Conservation (phyloP, 1,139 yeast genomes). For the Saccharomycopsis hybrid region DNA sequence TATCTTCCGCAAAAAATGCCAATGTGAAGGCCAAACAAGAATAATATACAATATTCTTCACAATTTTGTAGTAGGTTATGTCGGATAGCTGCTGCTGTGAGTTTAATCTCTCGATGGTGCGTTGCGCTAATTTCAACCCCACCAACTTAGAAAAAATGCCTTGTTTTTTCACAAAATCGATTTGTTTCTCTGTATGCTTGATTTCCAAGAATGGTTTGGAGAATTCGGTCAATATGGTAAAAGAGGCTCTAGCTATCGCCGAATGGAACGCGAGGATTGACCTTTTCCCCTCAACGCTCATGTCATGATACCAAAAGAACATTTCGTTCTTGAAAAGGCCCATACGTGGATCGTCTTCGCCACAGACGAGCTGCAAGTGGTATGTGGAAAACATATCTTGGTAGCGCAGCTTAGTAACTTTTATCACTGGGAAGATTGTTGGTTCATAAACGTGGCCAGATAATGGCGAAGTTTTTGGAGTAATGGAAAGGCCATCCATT, state of each 20-base stretch:
- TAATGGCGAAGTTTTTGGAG: too few species aligned
- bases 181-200: neutral
- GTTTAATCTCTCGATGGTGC: constrained; percentile 9
- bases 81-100: neutral
- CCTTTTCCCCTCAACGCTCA: neutral
- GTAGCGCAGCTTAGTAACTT: too few species aligned
- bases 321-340: neutral
- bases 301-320: constrained; percentile 10
- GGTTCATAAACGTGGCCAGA: too few species aligned
- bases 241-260: constrained; percentile 9
- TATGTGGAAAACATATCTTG: too few species aligned
- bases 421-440: too few species aligned
- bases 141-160: neutral
- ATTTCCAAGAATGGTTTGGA: neutral
- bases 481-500: too few species aligned
- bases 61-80: neutral
- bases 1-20: constrained; percentile 4
- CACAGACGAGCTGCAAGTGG: neutral
- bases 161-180: neutral
- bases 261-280: constrained; percentile 7
- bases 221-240: neutral
- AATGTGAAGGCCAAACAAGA: constrained; percentile 4
- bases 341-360: constrained; percentile 5
- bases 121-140: constrained; percentile 6
- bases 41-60: neutral